A percentile compares a stretch with the other conserved stretches of the same genome.
Evolutionary conservation across 371 early-diverging fungal species (phyloP).

Genomic region (Phascolomyces articulosus): DNA sequence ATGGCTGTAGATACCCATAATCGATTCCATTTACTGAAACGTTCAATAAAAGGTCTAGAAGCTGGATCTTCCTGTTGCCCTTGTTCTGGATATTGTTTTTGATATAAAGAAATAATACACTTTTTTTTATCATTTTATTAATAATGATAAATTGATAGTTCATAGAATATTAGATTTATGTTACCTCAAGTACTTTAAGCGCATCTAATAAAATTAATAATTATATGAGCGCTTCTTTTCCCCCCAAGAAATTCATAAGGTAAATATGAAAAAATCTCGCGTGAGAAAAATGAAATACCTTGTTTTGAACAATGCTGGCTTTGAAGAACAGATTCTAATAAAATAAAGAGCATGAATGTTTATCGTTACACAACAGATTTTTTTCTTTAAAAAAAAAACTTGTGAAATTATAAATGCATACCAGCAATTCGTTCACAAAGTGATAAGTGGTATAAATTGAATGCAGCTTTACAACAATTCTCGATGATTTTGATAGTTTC

Average conservation of each 20-base stretch:
- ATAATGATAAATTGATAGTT: neutral
- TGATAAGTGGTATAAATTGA: neutral
- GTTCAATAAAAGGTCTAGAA: neutral
- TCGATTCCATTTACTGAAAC: conserved; percentile 13
- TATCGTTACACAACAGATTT: too few species aligned
- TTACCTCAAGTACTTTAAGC: conserved; percentile 8
- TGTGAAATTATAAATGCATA: too few species aligned
- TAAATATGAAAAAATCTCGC: neutral
- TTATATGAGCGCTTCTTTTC: neutral
- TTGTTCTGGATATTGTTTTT: neutral
- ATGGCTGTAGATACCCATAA: conserved; percentile 7
- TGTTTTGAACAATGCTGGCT: neutral
- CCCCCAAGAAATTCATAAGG: too few species aligned
- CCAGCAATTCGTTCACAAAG: conserved; percentile 3
- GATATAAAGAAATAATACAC: neutral
- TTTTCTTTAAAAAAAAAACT: too few species aligned
- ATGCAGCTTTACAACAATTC: conserved; percentile 1
- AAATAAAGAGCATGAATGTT: neutral
- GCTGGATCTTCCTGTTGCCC: too few species aligned
- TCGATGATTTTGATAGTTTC: neutral
- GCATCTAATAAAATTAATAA: conserved; percentile 4
- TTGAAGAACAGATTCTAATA: neutral
- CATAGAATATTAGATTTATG: neutral
- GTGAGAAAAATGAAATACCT: neutral
- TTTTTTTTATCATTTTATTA: too few species aligned